Conservation (phyloP, 352 stramenopile genomes). For the Phytophthora cryptogea region DNA sequence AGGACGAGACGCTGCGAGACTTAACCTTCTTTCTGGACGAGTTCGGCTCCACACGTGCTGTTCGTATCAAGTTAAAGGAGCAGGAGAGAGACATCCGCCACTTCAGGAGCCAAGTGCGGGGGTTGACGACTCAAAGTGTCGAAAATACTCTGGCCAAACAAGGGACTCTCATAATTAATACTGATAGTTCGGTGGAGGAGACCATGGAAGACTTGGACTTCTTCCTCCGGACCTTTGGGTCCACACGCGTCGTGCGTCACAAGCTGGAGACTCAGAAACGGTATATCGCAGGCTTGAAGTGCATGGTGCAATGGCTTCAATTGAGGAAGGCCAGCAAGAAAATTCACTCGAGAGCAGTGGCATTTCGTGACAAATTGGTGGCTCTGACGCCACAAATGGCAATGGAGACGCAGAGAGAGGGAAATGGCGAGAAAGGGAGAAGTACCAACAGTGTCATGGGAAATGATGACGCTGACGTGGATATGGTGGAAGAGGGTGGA, state of each 20-base stretch:
- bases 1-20: conserved; percentile 6
- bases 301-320: too few relatives aligned
- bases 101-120: not conserved
- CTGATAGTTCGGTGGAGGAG: conserved; percentile 4
- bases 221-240: conserved; percentile 5
- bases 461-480: too few relatives aligned
- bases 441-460: too few relatives aligned
- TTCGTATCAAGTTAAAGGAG: conserved; percentile 15
- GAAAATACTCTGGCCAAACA: not conserved
- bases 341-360: too few relatives aligned
- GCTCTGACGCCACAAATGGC: too few relatives aligned
- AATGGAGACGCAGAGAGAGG: too few relatives aligned
- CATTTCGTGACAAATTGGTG: too few relatives aligned
- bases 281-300: too few relatives aligned
- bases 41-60: conserved; percentile 20
- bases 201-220: conserved; percentile 17
- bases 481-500: too few relatives aligned
- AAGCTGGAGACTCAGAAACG: not conserved
- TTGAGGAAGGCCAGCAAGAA: too few relatives aligned
- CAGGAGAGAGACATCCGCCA: conserved; percentile 13
- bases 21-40: conserved; percentile 19
- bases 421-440: too few relatives aligned
- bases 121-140: too few relatives aligned
- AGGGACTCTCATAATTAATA: not conserved
- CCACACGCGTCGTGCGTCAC: not conserved